Conservation (phyloP, 2,329 filamentous ascomycete genomes). For the Cryphonectria naterciae region DNA sequence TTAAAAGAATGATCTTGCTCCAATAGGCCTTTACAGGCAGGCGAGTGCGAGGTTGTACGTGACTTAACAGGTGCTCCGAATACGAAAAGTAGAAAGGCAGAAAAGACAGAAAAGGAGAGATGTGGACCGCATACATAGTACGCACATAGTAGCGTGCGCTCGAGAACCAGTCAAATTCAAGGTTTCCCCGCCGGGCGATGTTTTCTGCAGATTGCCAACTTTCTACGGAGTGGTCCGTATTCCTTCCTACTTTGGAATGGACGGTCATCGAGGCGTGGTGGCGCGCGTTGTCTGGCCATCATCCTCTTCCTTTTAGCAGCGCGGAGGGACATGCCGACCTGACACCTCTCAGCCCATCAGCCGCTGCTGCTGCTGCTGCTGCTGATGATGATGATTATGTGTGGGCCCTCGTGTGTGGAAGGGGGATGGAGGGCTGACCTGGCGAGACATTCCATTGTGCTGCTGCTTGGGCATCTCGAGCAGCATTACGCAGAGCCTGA, state of each 20-base stretch:
- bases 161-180: neutral
- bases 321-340: neutral
- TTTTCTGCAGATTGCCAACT: neutral
- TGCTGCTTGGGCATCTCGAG: neutral
- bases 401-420: neutral
- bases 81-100: neutral
- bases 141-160: neutral
- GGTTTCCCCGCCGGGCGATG: conserved; percentile 2
- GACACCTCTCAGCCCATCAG: neutral
- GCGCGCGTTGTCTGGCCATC: neutral
- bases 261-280: neutral
- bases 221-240: neutral
- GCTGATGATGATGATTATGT: neutral
- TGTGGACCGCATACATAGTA: neutral
- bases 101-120: neutral
- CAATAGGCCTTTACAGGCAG: neutral
- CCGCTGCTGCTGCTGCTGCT: neutral
- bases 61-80: neutral
- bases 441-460: neutral
- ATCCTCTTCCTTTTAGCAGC: neutral
- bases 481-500: neutral
- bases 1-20: neutral
- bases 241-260: conserved; percentile 4
- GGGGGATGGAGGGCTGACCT: neutral
- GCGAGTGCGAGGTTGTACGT: neutral